Evolutionary conservation across 768 basidiomycete genomes (phyloP).

Genomic region (Amanita muscaria): DNA sequence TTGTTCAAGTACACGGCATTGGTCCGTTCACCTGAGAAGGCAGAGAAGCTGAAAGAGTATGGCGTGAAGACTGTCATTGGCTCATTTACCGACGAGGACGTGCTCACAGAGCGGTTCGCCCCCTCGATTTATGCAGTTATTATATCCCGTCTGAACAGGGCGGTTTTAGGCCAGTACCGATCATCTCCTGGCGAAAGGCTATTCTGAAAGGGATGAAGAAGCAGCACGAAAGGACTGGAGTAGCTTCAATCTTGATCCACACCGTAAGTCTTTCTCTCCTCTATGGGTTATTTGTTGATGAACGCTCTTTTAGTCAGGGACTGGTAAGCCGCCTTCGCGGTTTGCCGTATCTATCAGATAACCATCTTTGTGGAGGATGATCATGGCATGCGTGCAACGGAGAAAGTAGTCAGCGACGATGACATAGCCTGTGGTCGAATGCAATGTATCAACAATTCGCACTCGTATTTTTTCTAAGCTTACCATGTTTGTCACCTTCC

Average conservation of each 20-base stretch:
- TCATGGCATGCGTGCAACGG: constrained; percentile 28
- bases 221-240: constrained; percentile 24
- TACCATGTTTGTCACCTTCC: constrained; percentile 36
- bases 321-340: neutral
- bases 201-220: constrained; percentile 32
- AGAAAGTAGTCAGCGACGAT: constrained; percentile 39
- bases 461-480: constrained; percentile 44
- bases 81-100: constrained; percentile 28
- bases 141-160: neutral
- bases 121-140: neutral
- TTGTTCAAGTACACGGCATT: constrained; percentile 37
- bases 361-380: constrained; percentile 35
- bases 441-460: constrained; percentile 33
- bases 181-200: constrained; percentile 27
- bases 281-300: neutral
- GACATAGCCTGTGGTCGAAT: constrained; percentile 37
- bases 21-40: constrained; percentile 34
- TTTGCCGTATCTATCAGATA: neutral
- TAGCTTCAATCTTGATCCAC: constrained; percentile 29
- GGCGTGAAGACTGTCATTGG: constrained; percentile 33
- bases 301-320: neutral
- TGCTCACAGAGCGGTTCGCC: constrained; percentile 31
- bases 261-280: constrained; percentile 24
- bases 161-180: constrained; percentile 30
- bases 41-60: constrained; percentile 22